A percentile compares a stretch with the other conserved stretches of the same genome.
Evolutionary conservation across 129 eudicot genomes (phyloP).

Genomic region (Flaveria brownii): DNA sequence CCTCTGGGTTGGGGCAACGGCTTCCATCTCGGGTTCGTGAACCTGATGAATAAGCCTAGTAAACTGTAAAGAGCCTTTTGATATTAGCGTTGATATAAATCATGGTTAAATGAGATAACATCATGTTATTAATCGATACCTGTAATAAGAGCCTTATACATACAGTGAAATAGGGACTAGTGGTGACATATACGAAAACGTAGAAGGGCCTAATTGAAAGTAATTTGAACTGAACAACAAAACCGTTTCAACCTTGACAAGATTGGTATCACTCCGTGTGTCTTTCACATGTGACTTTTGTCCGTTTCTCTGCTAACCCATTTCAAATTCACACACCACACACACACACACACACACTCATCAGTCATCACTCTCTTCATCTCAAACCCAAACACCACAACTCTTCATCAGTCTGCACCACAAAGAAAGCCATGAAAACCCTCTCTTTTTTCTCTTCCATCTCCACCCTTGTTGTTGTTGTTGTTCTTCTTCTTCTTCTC

Average conservation of each 20-base stretch:
- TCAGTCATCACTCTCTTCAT: constrained; percentile 28
- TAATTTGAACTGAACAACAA: constrained; percentile 38
- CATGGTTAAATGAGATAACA: too few relatives aligned
- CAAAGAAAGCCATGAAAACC: constrained; percentile 21
- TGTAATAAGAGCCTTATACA: too few relatives aligned
- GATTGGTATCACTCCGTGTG: constrained; percentile 18
- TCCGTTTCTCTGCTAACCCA: constrained; percentile 31
- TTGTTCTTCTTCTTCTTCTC: constrained; percentile 23
- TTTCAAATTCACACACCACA: constrained; percentile 32
- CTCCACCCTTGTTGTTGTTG: constrained; percentile 23
- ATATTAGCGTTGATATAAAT: too few relatives aligned
- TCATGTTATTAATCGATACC: too few relatives aligned
- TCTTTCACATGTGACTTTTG: constrained; percentile 44
- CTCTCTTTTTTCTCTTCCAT: constrained; percentile 24
- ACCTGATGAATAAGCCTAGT: too few relatives aligned
- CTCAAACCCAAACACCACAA: constrained; percentile 29
- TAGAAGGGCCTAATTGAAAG: constrained; percentile 16
- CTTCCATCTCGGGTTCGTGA: too few relatives aligned
- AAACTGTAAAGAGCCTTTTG: too few relatives aligned
- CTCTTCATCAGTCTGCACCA: background rate
- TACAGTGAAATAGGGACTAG: background rate
- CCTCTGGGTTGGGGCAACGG: too few relatives aligned
- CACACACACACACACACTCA: constrained; percentile 4
- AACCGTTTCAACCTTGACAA: constrained; percentile 34
- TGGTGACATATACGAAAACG: background rate